Base-by-base conservation (phyloP, 2,329 filamentous ascomycete genomes). In the Fusarium chlamydosporum region DNA sequence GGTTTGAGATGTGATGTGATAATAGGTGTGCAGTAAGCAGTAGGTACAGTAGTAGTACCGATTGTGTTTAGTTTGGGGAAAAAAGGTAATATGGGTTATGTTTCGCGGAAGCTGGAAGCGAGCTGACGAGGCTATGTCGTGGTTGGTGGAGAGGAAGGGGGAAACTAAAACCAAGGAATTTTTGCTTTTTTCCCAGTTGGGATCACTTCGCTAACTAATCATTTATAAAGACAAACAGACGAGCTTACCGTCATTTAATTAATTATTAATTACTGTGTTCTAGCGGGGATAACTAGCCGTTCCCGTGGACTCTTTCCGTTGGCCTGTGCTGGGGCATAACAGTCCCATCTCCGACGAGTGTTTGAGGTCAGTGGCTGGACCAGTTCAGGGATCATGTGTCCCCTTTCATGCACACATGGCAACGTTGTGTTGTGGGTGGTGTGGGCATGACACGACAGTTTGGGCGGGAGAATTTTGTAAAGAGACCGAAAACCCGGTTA, bases 271-370 rank as follows among this genome's bases (percentile, higher is more conserved):
- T 50, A 45, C 10, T 38, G 20, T 41, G 38, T 29, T 38, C 33
- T 27, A 37, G 37, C 41, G 26, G 27, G 10, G 27, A 29, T 7
- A 8, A 41, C 67, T 67, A 67, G 46, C 62, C 63, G 15, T 34
- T 67, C 31, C 37, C 45, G 61, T 58, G 31, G 26, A 11, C 15
- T 42, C 33, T 47, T 40, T 60, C 53, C 48, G 57, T 66, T 52
- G 61, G 62, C 62, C 56, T 34, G 64, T 56, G 55, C 50, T 20
- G 23, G 56, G 59, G 54, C 52, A 62, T 51, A 43, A 46, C 27
- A 33, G 54, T 55, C 55, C 48, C 54, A 56, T 66, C 38, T 42
- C 65, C 47, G 61, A 33, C 31, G 4, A 29, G 18, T n/a, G 38
- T 58, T 48, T 47, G 41, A 56, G 34, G 6, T 35, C 47, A 50